Base-by-base conservation (phyloP, 352 stramenopile genomes). In the Elongisporangium undulatum region DNA sequence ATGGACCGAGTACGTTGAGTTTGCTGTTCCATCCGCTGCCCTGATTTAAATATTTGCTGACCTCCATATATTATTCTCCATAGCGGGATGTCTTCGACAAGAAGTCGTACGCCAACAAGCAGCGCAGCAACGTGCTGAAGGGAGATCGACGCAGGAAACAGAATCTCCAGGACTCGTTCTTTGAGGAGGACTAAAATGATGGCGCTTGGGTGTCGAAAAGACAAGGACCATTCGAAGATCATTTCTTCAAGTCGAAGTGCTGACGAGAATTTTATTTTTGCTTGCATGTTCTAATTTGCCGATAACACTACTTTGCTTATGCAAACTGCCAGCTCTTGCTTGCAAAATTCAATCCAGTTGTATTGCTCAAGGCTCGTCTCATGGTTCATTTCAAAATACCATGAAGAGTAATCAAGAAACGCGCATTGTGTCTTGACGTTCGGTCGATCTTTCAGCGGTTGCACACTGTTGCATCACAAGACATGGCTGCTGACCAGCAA, bases 51-150 rank as follows among this genome's bases (percentile, higher is more conserved):
- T 22, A 3, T 20, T 53, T 15, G 39, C 2, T 21, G 10, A 17
- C 34, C 10, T n/a, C 17, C 12, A 34, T 58, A 15, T 34, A 12
- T 66, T 23, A 15, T 34, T 64, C 29, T 58, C 39, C 52, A 21
- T 57, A 92, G 82, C 76, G 85, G 41, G 82, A 90, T 59, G 65
- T 92, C 10, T 92, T 94, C 49, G 73, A 92, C 64, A 94, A 94
- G 61, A 92, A 92, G 34, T 92, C 82, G 22, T 59, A 71, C 16
- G 79, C 77, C 22, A 74, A 76, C 50, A 94, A 94, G 69, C 79
- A 89, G 58, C 77, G 81, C 41, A 92, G 77, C 68, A 94, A 92
- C 58, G 78, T 90, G 51, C 68, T 92, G 22, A 94, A 92, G 62
- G 76, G 68, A 52, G 82, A 94, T 23, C 78, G 85, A 49, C 75